Base-by-base conservation (phyloP, 495 filamentous ascomycete species). In the Aspergillus bertholletiae region DNA sequence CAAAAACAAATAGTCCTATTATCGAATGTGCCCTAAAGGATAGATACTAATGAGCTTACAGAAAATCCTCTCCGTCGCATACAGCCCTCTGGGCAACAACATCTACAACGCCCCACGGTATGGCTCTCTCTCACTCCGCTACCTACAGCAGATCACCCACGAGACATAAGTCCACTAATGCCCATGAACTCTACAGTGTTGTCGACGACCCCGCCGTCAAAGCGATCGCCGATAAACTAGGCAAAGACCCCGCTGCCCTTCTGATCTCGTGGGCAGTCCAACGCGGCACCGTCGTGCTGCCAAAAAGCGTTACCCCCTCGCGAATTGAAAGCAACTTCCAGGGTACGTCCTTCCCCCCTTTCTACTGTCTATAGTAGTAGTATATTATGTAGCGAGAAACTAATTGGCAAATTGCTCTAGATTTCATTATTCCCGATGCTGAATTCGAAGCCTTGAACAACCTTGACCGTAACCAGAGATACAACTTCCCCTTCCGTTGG, bases 181-280 rank as follows among this genome's bases (percentile, higher is more conserved):
- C n/a, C n/a, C n/a, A n/a, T n/a, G n/a, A n/a, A n/a, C n/a, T 24
- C 24, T n/a, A 53, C 46, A 70, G 68, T 57, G 76, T 75, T 32
- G 68, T 81, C 28, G 80, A 88, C 2, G 89, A 93, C 54, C 75
- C 79, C 9, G 58, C 71, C 5, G 69, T 93, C n/a, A 67, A 77
- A 41, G 69, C 76, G 34, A 64, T 93, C 43, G 80, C 81, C 0
- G 77, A 82, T 63, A 88, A 89, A 64, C 75, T 92, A 55, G 76
- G 77, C 21, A 90, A 87, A 72, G 85, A 84, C 13, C 78, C 84
- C 40, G 86, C 87, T 0, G 84, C 88, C 61, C 68, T 96, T 15
- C 66, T 96, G 51, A 63, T 96, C 13, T 80, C 88, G 18, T 96
- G 91, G 91, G 89, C 87, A 59, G 64, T 95, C 56, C 88, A 96